Conservation (phyloP, 2,329 filamentous ascomycete genomes). For the Arachnopeziza araneosa region DNA sequence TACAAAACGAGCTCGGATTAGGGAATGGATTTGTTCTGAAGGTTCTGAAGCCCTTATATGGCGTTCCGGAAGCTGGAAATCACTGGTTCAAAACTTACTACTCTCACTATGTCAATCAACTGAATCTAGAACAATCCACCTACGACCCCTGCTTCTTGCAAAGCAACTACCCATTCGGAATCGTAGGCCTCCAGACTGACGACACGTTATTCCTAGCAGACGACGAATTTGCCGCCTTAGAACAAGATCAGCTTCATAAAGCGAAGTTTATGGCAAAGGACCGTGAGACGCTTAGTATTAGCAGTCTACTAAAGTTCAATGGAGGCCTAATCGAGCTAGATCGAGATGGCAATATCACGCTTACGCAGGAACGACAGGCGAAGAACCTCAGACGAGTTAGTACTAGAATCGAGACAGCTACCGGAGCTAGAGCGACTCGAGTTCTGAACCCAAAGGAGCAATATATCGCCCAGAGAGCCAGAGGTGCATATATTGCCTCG, state of each 20-base stretch:
- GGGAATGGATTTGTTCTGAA: background rate
- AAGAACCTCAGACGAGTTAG: background rate
- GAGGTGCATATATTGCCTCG: background rate
- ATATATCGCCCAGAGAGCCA: background rate
- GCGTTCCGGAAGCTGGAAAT: background rate
- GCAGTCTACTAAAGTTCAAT: background rate
- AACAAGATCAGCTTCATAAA: background rate
- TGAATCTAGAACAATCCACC: conserved; percentile 1
- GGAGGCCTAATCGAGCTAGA: background rate
- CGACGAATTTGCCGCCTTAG: background rate
- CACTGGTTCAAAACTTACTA: conserved; percentile 2
- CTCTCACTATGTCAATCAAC: conserved; percentile 1
- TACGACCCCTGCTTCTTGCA: conserved; percentile 3
- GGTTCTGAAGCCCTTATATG: background rate
- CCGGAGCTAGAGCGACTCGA: background rate
- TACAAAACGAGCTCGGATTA: background rate
- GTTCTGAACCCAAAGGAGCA: background rate
- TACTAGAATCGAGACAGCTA: background rate
- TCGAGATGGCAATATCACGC: background rate
- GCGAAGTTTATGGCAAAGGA: background rate
- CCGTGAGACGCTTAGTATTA: background rate
- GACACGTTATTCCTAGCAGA: background rate
- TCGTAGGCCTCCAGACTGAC: conserved; percentile 2
- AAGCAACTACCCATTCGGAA: background rate
- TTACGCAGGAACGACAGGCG: background rate